These are phyloP conservation scores for Aspergillus eucalypticola DNA, from an alignment of 2,329 filamentous ascomycete species.

Conservation along the genomic window DNA sequence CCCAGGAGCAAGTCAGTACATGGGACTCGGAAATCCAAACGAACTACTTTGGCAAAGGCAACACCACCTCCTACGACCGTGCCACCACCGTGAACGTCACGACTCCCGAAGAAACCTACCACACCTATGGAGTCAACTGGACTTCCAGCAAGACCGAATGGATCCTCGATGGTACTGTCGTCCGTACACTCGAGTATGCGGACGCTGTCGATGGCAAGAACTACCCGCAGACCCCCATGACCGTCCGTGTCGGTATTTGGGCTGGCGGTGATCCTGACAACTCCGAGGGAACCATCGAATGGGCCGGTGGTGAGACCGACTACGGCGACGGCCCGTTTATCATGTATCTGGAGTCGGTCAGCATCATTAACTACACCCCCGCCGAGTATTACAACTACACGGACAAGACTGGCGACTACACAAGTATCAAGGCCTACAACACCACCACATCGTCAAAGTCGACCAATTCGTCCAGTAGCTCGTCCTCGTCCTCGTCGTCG, in stretches of 20 bases:
- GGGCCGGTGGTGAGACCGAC: constrained; percentile 70
- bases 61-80: constrained; percentile 75
- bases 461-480: constrained; percentile 5
- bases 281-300: constrained; percentile 57
- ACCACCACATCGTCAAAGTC: constrained; percentile 7
- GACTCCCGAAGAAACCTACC: constrained; percentile 54
- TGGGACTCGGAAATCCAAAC: constrained; percentile 58
- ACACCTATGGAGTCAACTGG: constrained; percentile 62
- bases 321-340: constrained; percentile 67
- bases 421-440: constrained; percentile 58
- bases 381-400: constrained; percentile 65
- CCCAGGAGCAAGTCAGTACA: constrained; percentile 39
- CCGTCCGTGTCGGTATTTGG: constrained; percentile 69
- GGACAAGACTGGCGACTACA: constrained; percentile 59
- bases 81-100: constrained; percentile 71
- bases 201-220: constrained; percentile 60
- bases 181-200: constrained; percentile 63
- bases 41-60: constrained; percentile 96
- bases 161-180: constrained; percentile 61
- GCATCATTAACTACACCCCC: constrained; percentile 58
- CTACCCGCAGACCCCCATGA: constrained; percentile 74
- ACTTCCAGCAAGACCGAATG: constrained; percentile 63
- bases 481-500: too few relatives aligned
- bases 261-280: constrained; percentile 58
- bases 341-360: constrained; percentile 69